Base-by-base conservation (phyloP, 306 rosid genomes). In the Cajanus cajan region DNA sequence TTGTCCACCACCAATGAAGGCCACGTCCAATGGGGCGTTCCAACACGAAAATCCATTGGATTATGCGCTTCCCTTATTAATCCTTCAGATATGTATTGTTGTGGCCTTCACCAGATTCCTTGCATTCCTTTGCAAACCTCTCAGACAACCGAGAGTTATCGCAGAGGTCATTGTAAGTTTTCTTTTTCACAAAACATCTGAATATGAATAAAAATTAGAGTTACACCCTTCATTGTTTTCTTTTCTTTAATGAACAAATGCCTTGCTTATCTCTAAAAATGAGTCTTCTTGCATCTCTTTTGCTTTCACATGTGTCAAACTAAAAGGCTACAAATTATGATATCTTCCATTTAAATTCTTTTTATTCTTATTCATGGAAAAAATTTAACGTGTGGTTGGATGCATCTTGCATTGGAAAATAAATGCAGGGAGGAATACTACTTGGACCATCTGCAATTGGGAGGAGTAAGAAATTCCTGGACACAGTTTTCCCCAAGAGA, bases 371-470 rank as follows among this genome's bases (percentile, higher is more conserved):
- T 47, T 71, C 64, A 37, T 61, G 55, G 31, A 31, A 69, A 36
- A 77, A 65, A 37, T 22, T 21, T 25, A 40, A 68, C 14, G 8
- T 19, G 70, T 45, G n/a, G 39, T 78, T 36, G n/a, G n/a, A n/a
- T n/a, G n/a, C n/a, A n/a, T n/a, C n/a, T n/a, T n/a, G n/a, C n/a
- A n/a, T n/a, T 64, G 69, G 25, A 44, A 62, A 40, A 69, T 10
- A 33, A 74, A 74, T 54, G 79, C 74, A 90, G 91, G 96, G 96
- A 43, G 96, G 96, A 31, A 62, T 89, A 76, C 33, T 91, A 11
- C 89, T 91, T 0, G 93, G 96, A 5, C 96, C 96, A 15, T 91
- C 93, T 6, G 96, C 93, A 47, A 22, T 91, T 7, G 93, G 96
- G 21, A 22, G 91, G 28, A 84, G 6, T 77, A 15, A 84, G 74